A percentile compares a stretch with the other conserved stretches of the same genome.
Evolutionary conservation across 768 basidiomycete genomes (phyloP).

Genomic region (Gautieria morchelliformis): DNA sequence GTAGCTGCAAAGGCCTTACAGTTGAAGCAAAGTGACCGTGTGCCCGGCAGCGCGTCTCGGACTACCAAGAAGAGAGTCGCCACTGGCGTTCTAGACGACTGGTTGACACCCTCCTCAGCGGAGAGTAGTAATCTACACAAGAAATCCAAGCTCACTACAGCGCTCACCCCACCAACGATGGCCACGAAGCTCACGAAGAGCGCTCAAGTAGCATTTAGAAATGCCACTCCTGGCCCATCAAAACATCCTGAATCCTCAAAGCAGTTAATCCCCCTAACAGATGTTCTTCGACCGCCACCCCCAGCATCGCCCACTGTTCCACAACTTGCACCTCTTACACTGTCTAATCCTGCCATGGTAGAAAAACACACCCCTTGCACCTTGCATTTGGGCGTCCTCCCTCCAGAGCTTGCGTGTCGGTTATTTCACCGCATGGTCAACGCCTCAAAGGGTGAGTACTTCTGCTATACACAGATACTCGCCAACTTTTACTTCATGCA

Average conservation of each 20-base stretch:
- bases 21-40: constrained; percentile 3
- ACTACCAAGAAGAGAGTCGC: constrained; percentile 43
- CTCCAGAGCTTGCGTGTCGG: constrained; percentile 63
- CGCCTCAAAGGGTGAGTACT: constrained; percentile 29
- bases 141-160: constrained; percentile 9
- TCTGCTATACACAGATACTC: background rate
- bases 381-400: constrained; percentile 56
- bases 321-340: constrained; percentile 49
- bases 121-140: constrained; percentile 13
- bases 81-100: constrained; percentile 33
- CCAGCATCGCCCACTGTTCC: constrained; percentile 23
- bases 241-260: constrained; percentile 16
- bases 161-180: background rate
- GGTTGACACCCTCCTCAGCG: constrained; percentile 34
- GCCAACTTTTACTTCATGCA: background rate
- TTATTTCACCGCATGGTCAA: constrained; percentile 68
- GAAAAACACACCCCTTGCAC: constrained; percentile 68
- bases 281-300: constrained; percentile 43
- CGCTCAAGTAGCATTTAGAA: background rate
- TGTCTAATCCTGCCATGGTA: constrained; percentile 55
- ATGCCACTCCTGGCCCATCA: constrained; percentile 4
- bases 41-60: constrained; percentile 4
- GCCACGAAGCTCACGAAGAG: background rate
- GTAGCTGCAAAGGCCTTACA: constrained; percentile 29
- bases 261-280: constrained; percentile 39